Evolutionary conservation across 2,329 filamentous ascomycete genomes (phyloP).

Genomic region (Trichoderma sp.): DNA sequence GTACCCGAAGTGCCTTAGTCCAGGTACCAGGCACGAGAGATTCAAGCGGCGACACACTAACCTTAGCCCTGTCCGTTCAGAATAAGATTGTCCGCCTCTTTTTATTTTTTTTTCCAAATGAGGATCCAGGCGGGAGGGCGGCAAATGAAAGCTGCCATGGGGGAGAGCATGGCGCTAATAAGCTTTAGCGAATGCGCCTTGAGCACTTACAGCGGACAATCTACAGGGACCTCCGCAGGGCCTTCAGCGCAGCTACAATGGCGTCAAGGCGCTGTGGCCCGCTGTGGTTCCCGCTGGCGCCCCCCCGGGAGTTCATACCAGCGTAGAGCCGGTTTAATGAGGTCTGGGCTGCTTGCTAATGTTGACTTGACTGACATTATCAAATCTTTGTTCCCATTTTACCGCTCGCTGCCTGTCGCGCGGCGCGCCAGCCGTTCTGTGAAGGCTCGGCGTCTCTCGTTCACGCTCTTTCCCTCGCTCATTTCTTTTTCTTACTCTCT

Average conservation of each 20-base stretch:
- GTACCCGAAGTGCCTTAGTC: neutral
- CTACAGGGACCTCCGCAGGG: slow-evolving; percentile 5
- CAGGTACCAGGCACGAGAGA: neutral
- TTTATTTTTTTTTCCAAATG: neutral
- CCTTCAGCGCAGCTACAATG: neutral
- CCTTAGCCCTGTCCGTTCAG: slow-evolving; percentile 7
- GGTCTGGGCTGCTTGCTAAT: neutral
- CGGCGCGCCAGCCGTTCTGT: neutral
- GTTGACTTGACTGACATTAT: neutral
- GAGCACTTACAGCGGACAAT: slow-evolving; percentile 5
- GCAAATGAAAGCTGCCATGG: slow-evolving; percentile 19
- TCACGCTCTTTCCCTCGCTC: slow-evolving; percentile 6
- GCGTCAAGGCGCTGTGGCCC: slow-evolving; percentile 8
- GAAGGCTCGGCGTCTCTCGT: neutral
- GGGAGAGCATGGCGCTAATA: slow-evolving; percentile 13
- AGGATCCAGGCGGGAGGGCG: slow-evolving; percentile 3
- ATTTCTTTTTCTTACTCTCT: neutral
- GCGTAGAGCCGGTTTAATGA: slow-evolving; percentile 7
- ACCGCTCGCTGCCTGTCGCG: neutral
- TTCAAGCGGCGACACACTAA: slow-evolving; percentile 2
- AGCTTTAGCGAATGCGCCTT: neutral
- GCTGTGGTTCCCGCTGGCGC: neutral
- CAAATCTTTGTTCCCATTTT: neutral
- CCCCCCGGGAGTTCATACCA: neutral
- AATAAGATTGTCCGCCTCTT: slow-evolving; percentile 21